phyloP scores from a whole-genome alignment of 345 rosid species.

The Aquilaria malaccensis region DNA sequence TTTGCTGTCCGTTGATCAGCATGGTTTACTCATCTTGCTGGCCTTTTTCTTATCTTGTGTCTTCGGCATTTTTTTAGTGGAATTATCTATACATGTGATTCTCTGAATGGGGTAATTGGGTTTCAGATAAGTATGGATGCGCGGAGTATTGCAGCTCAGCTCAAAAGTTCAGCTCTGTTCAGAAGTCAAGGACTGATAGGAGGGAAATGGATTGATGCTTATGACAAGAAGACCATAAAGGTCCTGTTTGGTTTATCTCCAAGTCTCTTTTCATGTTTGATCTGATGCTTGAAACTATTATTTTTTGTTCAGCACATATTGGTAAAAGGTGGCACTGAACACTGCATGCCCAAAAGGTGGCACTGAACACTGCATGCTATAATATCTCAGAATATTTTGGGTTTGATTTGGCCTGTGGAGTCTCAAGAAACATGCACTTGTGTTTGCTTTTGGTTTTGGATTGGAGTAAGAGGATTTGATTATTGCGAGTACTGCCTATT shows the following conservation, averaged over 20 bases:
- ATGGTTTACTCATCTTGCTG: not conserved
- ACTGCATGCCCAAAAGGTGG: too few species aligned
- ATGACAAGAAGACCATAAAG: constrained; percentile 64
- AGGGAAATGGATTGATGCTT: constrained; percentile 79
- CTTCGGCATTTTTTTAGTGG: too few species aligned
- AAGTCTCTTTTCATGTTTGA: not conserved
- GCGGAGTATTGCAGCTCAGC: constrained; percentile 32
- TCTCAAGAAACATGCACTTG: too few species aligned
- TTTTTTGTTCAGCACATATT: too few species aligned
- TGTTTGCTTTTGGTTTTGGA: too few species aligned
- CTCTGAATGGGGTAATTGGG: constrained; percentile 1
- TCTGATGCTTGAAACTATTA: not conserved
- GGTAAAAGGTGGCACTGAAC: not conserved
- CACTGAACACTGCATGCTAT: not conserved
- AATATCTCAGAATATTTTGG: too few species aligned
- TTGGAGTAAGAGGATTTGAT: too few species aligned
- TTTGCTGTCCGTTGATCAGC: not conserved
- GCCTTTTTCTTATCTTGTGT: not conserved
- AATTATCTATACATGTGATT: too few species aligned
- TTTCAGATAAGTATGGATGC: constrained; percentile 58
- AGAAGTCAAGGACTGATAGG: constrained; percentile 74
- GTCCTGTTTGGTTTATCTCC: constrained; percentile 20
- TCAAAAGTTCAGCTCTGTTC: constrained; percentile 46
- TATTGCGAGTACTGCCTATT: too few species aligned
- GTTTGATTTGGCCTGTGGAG: too few species aligned